Evolutionary conservation across 352 stramenopile species (phyloP), one percentile per base, ranked within the genome.

Genomic region (Globisporangium paddicum): DNA sequence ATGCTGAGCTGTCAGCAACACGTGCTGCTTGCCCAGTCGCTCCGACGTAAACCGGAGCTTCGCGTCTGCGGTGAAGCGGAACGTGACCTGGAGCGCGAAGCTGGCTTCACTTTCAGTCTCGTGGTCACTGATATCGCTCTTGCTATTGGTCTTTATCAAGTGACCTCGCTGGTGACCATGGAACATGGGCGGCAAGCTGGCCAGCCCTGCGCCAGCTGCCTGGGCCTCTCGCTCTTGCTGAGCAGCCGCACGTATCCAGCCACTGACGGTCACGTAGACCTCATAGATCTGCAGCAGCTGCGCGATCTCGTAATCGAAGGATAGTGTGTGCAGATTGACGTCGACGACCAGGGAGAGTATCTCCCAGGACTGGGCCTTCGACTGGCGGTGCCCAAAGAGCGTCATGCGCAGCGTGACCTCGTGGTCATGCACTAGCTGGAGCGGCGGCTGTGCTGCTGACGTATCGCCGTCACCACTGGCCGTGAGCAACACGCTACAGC

Each of bases 261-360:
- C 42, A 13, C 21, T 51, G 34, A 62, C 23, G 2, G 44, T 69
- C 26, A 44, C 2, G 26, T 35, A 57, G 16, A 62, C 28, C 16
- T 62, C 23, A 11, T 44, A 74, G 40, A 85, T 47, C 37, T 76
- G 60, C 44, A 77, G 53, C 19, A 82, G 58, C 42, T 84, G 67
- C 10, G 23, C 44, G 30, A 79, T 30, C 16, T 81, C 66, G 40
- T 76, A 70, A 19, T 84, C 73, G 35, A 85, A 69, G 38, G 67
- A 63, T 32, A 85, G 23, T 11, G 63, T 72, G 16, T 79, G 73
- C 37, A 87, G 48, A 46, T 84, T 77, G 21, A 87, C 59, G 54
- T 90, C 77, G 32, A 87, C 66, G 42, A 88, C 77, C 14, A 73
- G 67, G 47, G 80, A 84, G 9, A 86, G 63, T n/a, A 64, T 63